Evolutionary conservation across 169 alveolate genomes (phyloP), one percentile per base, ranked within the genome.

Genomic region (Eimeria acervulina): DNA sequence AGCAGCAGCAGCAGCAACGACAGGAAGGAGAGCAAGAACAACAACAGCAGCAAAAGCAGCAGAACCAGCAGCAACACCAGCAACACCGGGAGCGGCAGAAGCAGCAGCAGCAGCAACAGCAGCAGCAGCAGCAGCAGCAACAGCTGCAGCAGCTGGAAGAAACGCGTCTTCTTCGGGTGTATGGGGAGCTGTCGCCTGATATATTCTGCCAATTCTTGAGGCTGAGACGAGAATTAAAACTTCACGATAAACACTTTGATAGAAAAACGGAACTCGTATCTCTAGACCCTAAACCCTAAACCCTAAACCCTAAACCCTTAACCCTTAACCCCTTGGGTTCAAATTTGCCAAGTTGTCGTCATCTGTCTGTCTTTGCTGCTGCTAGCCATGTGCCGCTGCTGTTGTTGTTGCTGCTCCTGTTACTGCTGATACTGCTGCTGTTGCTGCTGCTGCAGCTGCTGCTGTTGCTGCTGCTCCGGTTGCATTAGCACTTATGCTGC

Each of bases 141-240:
- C 87, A 76, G 87, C 36, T 36, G 59, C 36, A 76, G 87, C 31
- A 76, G 31, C 52, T 76, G 13, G 87, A 76, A 38, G 87, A 76
- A 19, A 40, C 33, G 7, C 87, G 87, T 0, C 87, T 76, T 36
- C 87, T 76, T 33, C 61, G 23, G 47, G 87, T 76, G 47, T 76
- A 76, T 76, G 87, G 87, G 52, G 55, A 76, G n/a, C 52, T 33
- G 4, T 44, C 87, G 13, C 33, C 87, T 8, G 87, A 76, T 40
- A n/a, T 76, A 13, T 76, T 76, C 31, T 76, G 87, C n/a, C 87
- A 76, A n/a, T 76, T 76, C 31, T 76, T 76, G 87, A 31, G 87
- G 87, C 59, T 76, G 87, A 55, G 87, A 4, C 10, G 87, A 38
- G 87, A 76, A 47, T 63, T 81, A 10, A 12, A 47, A 8, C 36